phyloP scores from a whole-genome alignment of 2,329 filamentous ascomycete species.

The Calonectria honghensis region DNA sequence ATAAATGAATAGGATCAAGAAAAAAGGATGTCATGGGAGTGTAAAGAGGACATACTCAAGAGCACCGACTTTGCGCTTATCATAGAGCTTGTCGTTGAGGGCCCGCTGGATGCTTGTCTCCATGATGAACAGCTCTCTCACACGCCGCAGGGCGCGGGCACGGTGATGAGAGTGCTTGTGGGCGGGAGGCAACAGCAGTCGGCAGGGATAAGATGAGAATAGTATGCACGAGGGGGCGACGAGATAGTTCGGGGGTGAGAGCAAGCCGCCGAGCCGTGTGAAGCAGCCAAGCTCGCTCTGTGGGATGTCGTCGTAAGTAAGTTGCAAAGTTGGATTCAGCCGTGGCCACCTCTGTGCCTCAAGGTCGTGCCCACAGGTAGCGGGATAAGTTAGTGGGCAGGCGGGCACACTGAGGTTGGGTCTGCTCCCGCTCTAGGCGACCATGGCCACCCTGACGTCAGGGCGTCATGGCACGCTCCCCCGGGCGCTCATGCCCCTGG shows the following conservation, averaged over 20 bases:
- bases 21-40: not conserved
- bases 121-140: slow-evolving; percentile 72
- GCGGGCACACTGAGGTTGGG: slow-evolving; percentile 18
- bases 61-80: slow-evolving; percentile 96
- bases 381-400: slow-evolving; percentile 26
- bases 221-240: slow-evolving; percentile 4
- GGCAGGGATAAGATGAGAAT: not conserved
- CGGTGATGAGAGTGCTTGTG: slow-evolving; percentile 36
- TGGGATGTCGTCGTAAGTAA: slow-evolving; percentile 30
- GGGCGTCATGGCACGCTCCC: slow-evolving; percentile 22
- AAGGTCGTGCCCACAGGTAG: slow-evolving; percentile 5
- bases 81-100: slow-evolving; percentile 98
- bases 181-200: not conserved
- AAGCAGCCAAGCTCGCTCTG: slow-evolving; percentile 3
- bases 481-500: slow-evolving; percentile 1
- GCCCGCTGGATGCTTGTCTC: slow-evolving; percentile 92
- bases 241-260: not conserved
- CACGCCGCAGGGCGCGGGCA: slow-evolving; percentile 46
- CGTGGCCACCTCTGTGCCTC: not conserved
- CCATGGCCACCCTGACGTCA: slow-evolving; percentile 14
- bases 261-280: slow-evolving; percentile 9
- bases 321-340: slow-evolving; percentile 18
- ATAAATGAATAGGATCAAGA: not conserved
- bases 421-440: slow-evolving; percentile 19
- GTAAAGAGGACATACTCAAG: slow-evolving; percentile 82